Conservation (phyloP, 768 basidiomycete species). For the Lepiota subincarnata region DNA sequence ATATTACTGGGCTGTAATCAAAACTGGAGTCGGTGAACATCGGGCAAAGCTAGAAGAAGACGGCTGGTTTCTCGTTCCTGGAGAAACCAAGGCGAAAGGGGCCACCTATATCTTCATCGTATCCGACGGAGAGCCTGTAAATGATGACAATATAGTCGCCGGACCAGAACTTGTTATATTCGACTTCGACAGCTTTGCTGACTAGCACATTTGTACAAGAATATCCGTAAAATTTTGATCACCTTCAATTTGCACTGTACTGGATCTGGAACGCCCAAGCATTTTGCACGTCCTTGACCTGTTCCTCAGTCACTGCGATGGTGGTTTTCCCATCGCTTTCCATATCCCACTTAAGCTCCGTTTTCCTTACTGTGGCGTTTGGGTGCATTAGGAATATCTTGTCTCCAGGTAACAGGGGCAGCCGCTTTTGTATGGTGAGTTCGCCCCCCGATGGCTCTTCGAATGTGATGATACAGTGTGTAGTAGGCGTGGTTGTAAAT, state of each 20-base stretch:
- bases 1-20: slow-evolving; percentile 1
- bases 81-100: slow-evolving; percentile 33
- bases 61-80: slow-evolving; percentile 35
- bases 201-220: background rate
- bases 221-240: background rate
- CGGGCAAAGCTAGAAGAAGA: slow-evolving; percentile 13
- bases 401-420: slow-evolving; percentile 44
- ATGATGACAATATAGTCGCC: slow-evolving; percentile 49
- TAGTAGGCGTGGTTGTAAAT: slow-evolving; percentile 46
- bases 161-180: slow-evolving; percentile 49
- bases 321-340: slow-evolving; percentile 23
- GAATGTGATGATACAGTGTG: slow-evolving; percentile 49
- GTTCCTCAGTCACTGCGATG: slow-evolving; percentile 19
- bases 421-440: slow-evolving; percentile 32
- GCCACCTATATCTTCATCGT: slow-evolving; percentile 44
- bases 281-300: slow-evolving; percentile 15
- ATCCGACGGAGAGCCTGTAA: slow-evolving; percentile 18
- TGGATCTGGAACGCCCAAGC: slow-evolving; percentile 25
- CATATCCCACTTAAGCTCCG: slow-evolving; percentile 16
- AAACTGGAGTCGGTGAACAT: slow-evolving; percentile 12
- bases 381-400: slow-evolving; percentile 37
- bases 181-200: slow-evolving; percentile 22
- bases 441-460: slow-evolving; percentile 27
- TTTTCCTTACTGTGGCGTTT: background rate
- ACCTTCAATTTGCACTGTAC: slow-evolving; percentile 9